Percentiles rank a stretch among this genome's conserved stretches.
Conservation (phyloP, 768 basidiomycete genomes). For the Phylloporus arenicola region DNA sequence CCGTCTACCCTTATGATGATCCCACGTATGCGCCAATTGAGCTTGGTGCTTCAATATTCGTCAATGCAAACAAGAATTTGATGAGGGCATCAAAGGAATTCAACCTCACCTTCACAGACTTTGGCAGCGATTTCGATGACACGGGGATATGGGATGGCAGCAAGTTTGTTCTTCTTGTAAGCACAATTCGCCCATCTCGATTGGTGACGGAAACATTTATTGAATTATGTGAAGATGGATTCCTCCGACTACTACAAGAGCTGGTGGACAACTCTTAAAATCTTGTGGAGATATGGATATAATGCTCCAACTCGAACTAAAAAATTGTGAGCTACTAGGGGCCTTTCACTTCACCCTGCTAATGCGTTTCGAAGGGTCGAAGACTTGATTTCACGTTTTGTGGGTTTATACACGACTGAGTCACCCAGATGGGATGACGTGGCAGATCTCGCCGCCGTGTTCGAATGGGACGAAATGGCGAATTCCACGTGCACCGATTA, state of each 20-base stretch:
- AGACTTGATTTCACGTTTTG: slow-evolving; percentile 46
- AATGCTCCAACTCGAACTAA: slow-evolving; percentile 53
- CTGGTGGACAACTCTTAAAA: slow-evolving; percentile 72
- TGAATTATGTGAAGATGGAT: slow-evolving; percentile 33
- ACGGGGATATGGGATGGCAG: slow-evolving; percentile 84
- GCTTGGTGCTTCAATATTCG: slow-evolving; percentile 86
- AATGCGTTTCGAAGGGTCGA: slow-evolving; percentile 42
- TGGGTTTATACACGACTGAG: slow-evolving; percentile 49
- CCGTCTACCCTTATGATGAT: slow-evolving; percentile 67
- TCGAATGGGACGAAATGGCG: slow-evolving; percentile 48
- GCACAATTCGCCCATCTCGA: slow-evolving; percentile 16
- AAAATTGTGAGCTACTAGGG: slow-evolving; percentile 39
- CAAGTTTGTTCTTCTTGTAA: slow-evolving; percentile 59
- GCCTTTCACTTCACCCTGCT: not conserved
- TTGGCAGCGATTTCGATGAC: slow-evolving; percentile 44
- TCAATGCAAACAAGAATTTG: slow-evolving; percentile 65
- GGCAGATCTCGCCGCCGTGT: slow-evolving; percentile 44
- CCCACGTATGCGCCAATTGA: slow-evolving; percentile 60
- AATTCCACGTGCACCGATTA: slow-evolving; percentile 54
- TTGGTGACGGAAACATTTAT: not conserved
- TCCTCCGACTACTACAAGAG: slow-evolving; percentile 32
- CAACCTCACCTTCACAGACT: slow-evolving; percentile 51
- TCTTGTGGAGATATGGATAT: slow-evolving; percentile 75
- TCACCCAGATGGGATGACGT: slow-evolving; percentile 63
- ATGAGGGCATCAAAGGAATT: slow-evolving; percentile 77